Evolutionary conservation across 148 eudicot species (phyloP).

Genomic region (Spergularia marina): DNA sequence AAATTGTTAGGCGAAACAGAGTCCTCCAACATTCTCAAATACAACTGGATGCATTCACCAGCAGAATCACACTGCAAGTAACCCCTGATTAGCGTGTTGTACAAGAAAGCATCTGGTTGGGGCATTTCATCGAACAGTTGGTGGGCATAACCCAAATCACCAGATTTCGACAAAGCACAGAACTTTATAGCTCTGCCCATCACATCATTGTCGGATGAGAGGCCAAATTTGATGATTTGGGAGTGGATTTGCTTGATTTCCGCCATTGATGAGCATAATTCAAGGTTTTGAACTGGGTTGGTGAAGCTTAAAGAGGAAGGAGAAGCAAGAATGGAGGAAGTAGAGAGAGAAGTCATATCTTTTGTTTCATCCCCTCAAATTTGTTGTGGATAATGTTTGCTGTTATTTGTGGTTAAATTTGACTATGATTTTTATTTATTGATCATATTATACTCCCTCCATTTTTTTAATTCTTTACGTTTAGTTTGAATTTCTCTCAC

Average conservation of each 20-base stretch:
- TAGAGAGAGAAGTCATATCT: constrained; percentile 10
- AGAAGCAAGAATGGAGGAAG: constrained; percentile 7
- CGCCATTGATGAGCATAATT: constrained; percentile 55
- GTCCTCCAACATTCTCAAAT: constrained; percentile 46
- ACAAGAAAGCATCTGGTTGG: constrained; percentile 70
- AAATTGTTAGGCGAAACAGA: constrained; percentile 55
- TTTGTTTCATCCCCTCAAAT: not conserved
- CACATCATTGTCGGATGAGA: constrained; percentile 50
- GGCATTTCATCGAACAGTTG: constrained; percentile 50
- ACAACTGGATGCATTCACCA: constrained; percentile 42
- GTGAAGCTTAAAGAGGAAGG: constrained; percentile 7
- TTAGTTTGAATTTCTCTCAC: too few species aligned
- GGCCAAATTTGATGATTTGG: constrained; percentile 59
- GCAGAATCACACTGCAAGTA: constrained; percentile 33
- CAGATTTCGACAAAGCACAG: constrained; percentile 46
- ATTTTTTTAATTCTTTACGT: too few species aligned
- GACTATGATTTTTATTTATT: too few species aligned
- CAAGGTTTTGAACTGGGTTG: constrained; percentile 34
- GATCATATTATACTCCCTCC: too few species aligned
- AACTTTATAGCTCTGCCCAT: constrained; percentile 67
- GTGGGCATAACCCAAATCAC: constrained; percentile 58
- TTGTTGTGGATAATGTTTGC: not conserved
- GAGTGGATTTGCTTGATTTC: constrained; percentile 69
- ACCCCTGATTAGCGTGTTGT: constrained; percentile 62
- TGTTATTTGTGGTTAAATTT: too few species aligned